phyloP scores from a whole-genome alignment of 176 grass and related monocot species.

The Musa troglodytarum region DNA sequence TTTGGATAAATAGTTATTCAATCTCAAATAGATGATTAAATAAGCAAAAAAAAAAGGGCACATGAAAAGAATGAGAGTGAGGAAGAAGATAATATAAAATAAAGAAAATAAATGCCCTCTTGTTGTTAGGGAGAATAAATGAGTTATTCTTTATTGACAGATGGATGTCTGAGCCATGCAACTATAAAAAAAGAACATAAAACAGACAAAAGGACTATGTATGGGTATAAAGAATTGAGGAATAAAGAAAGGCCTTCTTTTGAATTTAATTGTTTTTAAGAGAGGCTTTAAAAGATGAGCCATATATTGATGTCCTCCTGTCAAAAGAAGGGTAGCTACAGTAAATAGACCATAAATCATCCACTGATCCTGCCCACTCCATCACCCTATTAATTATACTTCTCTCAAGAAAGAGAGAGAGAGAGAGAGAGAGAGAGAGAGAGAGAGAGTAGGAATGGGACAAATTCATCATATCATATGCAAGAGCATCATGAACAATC shows the following conservation, averaged over 20 bases:
- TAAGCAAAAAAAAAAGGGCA: too few relatives aligned
- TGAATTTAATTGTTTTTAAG: background rate
- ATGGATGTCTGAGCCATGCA: too few relatives aligned
- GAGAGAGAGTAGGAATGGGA: background rate
- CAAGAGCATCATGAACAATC: background rate
- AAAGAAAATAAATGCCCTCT: too few relatives aligned
- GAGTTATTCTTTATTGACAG: too few relatives aligned
- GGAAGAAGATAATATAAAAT: too few relatives aligned
- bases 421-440: background rate
- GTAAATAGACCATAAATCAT: background rate
- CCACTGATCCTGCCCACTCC: background rate
- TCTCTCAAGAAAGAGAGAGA: background rate
- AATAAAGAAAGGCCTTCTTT: background rate
- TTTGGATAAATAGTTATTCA: too few relatives aligned
- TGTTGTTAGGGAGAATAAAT: too few relatives aligned
- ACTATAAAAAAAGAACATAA: too few relatives aligned
- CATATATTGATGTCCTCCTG: background rate
- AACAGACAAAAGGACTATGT: too few relatives aligned
- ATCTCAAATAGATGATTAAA: too few relatives aligned
- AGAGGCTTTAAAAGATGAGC: slow-evolving; percentile 9
- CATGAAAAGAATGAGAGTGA: too few relatives aligned
- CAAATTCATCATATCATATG: background rate
- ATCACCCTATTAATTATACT: background rate
- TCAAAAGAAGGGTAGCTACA: slow-evolving; percentile 7
- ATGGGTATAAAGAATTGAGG: too few relatives aligned